Base-by-base conservation (phyloP, 371 early-diverging fungal genomes). In the Batkoa obscura region DNA sequence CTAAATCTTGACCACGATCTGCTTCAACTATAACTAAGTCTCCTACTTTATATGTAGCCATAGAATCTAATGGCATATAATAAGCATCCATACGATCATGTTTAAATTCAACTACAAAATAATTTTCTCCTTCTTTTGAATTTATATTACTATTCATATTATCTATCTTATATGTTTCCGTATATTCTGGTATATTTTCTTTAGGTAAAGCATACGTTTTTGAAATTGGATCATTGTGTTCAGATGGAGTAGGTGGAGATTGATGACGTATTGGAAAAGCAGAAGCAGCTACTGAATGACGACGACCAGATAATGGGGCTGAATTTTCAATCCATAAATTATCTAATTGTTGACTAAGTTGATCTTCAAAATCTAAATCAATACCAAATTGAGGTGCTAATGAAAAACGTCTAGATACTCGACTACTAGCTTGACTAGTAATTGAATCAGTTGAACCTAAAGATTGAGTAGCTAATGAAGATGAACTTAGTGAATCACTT, bases 11-110 rank as follows among this genome's bases (percentile, higher is more conserved):
- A 17, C 93, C 95, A 31, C 95, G 79, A 60, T 94, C 95, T 0
- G 89, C 95, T 66, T 94, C 93, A 0, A 92, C 91, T 62, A 94
- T 86, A 15, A 88, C 91, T 43, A 83, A 67, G 59, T 88, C 88
- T 3, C 81, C 80, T 1, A 69, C 59, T 48, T 77, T 75, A 33
- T 79, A 60, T 10, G 62, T 55, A 43, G 73, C 58, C 2, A 63
- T 63, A 2, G 60, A 56, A 17, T 61, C 63, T 4, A 80, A 80
- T 2, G 75, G 58, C 1, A 76, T 56, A 64, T 79, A 85, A 63
- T 78, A 87, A 51, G 74, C 72, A 58, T 87, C 88, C 12, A 70
- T 77, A 12, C 87, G 72, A 10, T 86, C 86, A 9, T 83, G 84
- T 58, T 87, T 90, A 64, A 90, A 90, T 61, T 86, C 84, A 9